These are phyloP conservation scores for Fraxinus dipetala DNA, from an alignment of 305 asterid species.

Conservation along the genomic window DNA sequence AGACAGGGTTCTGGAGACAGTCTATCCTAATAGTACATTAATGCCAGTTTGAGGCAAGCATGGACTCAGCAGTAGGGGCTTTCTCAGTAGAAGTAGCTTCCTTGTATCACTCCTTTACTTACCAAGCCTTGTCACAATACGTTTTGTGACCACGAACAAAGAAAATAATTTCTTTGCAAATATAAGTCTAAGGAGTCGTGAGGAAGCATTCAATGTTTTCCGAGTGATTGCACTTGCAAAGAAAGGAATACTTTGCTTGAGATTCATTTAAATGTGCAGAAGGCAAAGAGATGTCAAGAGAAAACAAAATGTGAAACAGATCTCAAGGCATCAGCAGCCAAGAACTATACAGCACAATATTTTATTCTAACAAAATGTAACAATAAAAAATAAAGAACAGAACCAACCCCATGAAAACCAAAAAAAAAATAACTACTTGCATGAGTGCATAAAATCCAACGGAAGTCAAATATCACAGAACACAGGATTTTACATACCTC, in stretches of 20 bases:
- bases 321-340: not conserved
- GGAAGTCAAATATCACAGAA: slow-evolving; percentile 2
- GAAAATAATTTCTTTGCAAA: not conserved
- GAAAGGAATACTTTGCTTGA: not conserved
- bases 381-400: not conserved
- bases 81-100: not conserved
- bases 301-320: not conserved
- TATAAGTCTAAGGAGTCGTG: not conserved
- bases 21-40: not conserved
- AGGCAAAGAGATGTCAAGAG: slow-evolving; percentile 13
- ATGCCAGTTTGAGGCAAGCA: not conserved
- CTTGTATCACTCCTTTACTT: not conserved
- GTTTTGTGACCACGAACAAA: slow-evolving; percentile 9
- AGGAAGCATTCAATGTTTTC: not conserved
- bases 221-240: slow-evolving; percentile 13
- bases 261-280: slow-evolving; percentile 10
- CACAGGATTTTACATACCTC: slow-evolving; percentile 52
- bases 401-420: not conserved
- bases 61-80: not conserved
- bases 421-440: not conserved
- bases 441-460: slow-evolving; percentile 20
- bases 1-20: not conserved
- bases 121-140: not conserved
- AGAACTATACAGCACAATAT: not conserved
- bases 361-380: not conserved